A percentile compares a stretch with the other conserved stretches of the same genome.
phyloP scores from a whole-genome alignment of 139 green algal species.

The Chlorella sorokiniana region DNA sequence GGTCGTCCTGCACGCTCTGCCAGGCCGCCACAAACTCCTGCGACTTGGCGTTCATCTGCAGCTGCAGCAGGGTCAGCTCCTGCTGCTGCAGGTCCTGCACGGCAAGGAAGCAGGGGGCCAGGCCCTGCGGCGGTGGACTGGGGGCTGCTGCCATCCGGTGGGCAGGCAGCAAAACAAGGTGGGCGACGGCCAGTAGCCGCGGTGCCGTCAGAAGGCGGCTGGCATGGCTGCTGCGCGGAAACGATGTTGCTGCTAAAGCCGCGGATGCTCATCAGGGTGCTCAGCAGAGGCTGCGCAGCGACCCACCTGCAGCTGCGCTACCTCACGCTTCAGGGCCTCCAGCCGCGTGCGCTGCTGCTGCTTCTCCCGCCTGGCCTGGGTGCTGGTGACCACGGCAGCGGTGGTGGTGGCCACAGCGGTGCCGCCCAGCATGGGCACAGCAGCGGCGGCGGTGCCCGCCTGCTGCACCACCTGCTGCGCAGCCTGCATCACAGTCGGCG shows the following conservation, averaged over 20 bases:
- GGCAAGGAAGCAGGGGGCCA: background rate
- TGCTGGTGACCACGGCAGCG: background rate
- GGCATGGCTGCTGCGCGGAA: no score
- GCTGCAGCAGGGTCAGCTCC: conserved; percentile 18
- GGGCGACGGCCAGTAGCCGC: background rate
- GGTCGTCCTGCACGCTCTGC: conserved; percentile 1
- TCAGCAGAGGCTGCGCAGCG: no score
- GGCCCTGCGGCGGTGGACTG: background rate
- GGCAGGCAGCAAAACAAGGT: background rate
- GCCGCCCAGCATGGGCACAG: conserved; percentile 1
- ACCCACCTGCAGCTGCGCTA: background rate
- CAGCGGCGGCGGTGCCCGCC: background rate
- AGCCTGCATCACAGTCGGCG: background rate
- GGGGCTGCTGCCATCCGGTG: background rate
- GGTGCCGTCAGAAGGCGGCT: no score
- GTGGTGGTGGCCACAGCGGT: background rate
- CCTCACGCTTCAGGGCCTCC: background rate
- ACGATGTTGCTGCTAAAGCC: no score
- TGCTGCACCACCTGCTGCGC: background rate
- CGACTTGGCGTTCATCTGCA: conserved; percentile 13
- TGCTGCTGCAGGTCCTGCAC: conserved; percentile 18
- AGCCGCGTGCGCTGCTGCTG: background rate
- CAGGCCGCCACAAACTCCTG: conserved; percentile 1
- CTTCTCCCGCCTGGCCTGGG: background rate
- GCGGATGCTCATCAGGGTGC: no score